A percentile compares a stretch with the other conserved stretches of the same genome.
Conservation (phyloP, 2,329 filamentous ascomycete genomes). For the Xylaria sp. region DNA sequence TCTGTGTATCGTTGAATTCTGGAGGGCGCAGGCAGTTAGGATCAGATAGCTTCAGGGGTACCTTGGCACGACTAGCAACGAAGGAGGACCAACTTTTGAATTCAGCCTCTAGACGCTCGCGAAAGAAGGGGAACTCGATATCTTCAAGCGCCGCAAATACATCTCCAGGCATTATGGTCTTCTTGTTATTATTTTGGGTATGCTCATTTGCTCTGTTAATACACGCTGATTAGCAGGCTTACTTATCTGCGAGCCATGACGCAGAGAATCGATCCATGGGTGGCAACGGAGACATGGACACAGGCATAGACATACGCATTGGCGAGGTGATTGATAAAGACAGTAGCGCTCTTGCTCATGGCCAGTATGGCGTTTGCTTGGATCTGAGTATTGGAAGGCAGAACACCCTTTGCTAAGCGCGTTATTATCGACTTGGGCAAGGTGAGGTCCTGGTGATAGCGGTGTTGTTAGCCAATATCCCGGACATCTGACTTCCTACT, state of each 20-base stretch:
- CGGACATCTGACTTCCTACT: neutral
- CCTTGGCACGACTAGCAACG: neutral
- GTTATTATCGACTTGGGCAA: conserved; percentile 86
- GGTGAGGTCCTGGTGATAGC: conserved; percentile 70
- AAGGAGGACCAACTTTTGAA: conserved; percentile 70
- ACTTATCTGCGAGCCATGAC: neutral
- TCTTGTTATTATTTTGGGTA: conserved; percentile 74
- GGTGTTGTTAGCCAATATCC: conserved; percentile 31
- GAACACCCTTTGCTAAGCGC: conserved; percentile 80
- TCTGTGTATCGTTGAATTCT: conserved; percentile 80
- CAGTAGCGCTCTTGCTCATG: conserved; percentile 82
- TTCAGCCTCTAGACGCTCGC: conserved; percentile 76
- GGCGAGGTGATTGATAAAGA: conserved; percentile 85
- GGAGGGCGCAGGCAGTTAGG: conserved; percentile 1
- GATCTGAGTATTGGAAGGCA: conserved; percentile 84
- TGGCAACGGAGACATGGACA: neutral
- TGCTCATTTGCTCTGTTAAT: conserved; percentile 75
- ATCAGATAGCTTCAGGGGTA: neutral
- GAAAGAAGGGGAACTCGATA: conserved; percentile 79
- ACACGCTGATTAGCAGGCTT: conserved; percentile 11
- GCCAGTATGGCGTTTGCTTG: conserved; percentile 84
- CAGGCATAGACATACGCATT: conserved; percentile 68
- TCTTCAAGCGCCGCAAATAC: conserved; percentile 83
- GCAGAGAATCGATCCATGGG: neutral
- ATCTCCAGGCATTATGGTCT: conserved; percentile 80